A percentile compares a stretch with the other conserved stretches of the same genome.
phyloP scores from a whole-genome alignment of 805 yeast species.

The Lipomyces yamadae region DNA sequence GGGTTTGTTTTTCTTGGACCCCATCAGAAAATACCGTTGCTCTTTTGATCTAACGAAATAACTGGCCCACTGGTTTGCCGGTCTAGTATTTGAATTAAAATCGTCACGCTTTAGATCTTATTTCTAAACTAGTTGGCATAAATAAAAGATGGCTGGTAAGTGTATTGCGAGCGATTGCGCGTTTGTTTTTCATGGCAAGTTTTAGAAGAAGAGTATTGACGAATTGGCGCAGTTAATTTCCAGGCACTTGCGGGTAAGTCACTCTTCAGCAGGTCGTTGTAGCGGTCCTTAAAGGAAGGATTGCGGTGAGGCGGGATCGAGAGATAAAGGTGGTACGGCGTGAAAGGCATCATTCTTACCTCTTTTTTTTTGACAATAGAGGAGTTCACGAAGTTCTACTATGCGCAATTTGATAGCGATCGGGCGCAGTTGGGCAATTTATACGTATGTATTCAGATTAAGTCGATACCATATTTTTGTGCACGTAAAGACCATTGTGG shows the following conservation, averaged over 20 bases:
- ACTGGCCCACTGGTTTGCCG: not conserved
- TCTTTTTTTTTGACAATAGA: conserved; percentile 42
- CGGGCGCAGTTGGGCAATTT: conserved; percentile 90
- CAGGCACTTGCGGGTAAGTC: conserved; percentile 39
- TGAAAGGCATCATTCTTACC: conserved; percentile 8
- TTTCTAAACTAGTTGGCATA: not conserved
- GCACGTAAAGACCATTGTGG: not conserved
- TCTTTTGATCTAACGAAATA: not conserved
- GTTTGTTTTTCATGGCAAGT: too few relatives aligned
- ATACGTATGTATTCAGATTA: conserved; percentile 54
- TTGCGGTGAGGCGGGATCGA: not conserved
- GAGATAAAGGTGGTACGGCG: not conserved
- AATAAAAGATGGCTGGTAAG: conserved; percentile 11
- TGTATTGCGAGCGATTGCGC: not conserved
- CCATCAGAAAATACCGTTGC: not conserved
- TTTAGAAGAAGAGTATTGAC: not conserved
- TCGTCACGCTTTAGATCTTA: not conserved
- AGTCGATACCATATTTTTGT: not conserved
- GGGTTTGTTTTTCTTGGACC: not conserved
- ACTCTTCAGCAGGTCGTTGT: not conserved
- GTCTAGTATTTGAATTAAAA: not conserved
- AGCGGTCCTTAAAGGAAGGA: not conserved
- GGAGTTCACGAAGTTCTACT: conserved; percentile 93
- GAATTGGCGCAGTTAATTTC: conserved; percentile 38
- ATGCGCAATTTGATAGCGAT: conserved; percentile 91